Conservation (phyloP, 2,329 filamentous ascomycete genomes). For the Sporothrix sp. region DNA sequence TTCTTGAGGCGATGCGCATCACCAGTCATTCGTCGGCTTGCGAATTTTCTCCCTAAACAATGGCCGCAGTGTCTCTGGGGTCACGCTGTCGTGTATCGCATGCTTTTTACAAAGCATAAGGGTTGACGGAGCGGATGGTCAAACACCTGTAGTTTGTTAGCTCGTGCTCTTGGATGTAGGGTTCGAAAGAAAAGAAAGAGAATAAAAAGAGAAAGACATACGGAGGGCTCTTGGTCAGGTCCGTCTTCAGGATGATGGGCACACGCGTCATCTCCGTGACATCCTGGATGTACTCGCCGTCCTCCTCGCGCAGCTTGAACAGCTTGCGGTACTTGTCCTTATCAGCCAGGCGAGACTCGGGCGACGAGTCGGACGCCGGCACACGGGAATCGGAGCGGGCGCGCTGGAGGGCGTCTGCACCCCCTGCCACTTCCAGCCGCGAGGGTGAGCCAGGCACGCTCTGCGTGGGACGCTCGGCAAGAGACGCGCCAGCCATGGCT, state of each 20-base stretch:
- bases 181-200: neutral
- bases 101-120: conserved; percentile 52
- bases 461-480: conserved; percentile 83
- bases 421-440: conserved; percentile 56
- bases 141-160: conserved; percentile 52
- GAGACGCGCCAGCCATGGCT: conserved; percentile 80
- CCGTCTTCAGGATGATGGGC: conserved; percentile 96
- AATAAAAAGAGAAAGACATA: conserved; percentile 48
- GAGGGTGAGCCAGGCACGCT: conserved; percentile 89
- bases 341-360: conserved; percentile 72
- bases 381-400: conserved; percentile 93
- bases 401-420: conserved; percentile 60
- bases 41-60: too few species aligned
- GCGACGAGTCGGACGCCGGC: conserved; percentile 59
- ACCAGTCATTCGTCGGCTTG: neutral
- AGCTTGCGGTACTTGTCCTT: conserved; percentile 94
- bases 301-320: conserved; percentile 83
- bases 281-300: conserved; percentile 94
- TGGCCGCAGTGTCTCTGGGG: too few species aligned
- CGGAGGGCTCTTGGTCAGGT: conserved; percentile 97
- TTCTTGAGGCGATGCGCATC: neutral
- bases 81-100: too few species aligned
- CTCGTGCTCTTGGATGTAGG: conserved; percentile 15
- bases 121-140: conserved; percentile 76
- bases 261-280: conserved; percentile 96